Percentiles rank a stretch among this genome's conserved stretches.
Evolutionary conservation across 306 rosid genomes (phyloP).

Genomic region (Senna tora): DNA sequence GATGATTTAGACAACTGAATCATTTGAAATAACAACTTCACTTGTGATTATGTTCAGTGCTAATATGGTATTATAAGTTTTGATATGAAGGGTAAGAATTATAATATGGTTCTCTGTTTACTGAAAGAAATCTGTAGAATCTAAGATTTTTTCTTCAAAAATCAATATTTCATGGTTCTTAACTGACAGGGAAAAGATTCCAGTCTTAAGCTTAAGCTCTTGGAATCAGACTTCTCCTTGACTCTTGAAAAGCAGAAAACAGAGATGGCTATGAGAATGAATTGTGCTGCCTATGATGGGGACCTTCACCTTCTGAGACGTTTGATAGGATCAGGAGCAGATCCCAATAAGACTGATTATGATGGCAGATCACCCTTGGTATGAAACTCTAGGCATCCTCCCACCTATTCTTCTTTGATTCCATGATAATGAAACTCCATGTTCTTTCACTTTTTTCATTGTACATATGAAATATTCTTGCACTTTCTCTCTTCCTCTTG

Average conservation of each 20-base stretch:
- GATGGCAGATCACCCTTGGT: conserved; percentile 78
- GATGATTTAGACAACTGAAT: conserved; percentile 4
- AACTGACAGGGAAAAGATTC: conserved; percentile 54
- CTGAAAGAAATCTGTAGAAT: not conserved
- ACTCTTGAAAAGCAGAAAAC: conserved; percentile 52
- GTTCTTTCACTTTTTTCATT: not conserved
- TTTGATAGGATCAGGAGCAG: conserved; percentile 62
- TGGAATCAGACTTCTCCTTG: conserved; percentile 58
- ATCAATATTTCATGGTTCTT: conserved; percentile 19
- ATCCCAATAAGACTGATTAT: conserved; percentile 69
- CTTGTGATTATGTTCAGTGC: not conserved
- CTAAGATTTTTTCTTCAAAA: not conserved
- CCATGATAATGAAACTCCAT: not conserved
- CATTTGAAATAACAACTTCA: conserved; percentile 1
- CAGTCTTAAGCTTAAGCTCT: conserved; percentile 52
- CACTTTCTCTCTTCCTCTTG: not conserved
- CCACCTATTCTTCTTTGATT: conserved; percentile 9
- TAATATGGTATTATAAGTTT: not conserved
- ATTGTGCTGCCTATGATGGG: conserved; percentile 61
- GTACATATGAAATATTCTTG: not conserved
- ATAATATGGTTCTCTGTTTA: conserved; percentile 2
- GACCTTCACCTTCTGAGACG: conserved; percentile 54
- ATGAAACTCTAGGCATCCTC: conserved; percentile 24
- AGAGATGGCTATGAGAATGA: conserved; percentile 60
- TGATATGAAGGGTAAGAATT: not conserved